A percentile compares a stretch with the other conserved stretches of the same genome.
phyloP scores from a whole-genome alignment of 768 basidiomycete species.

The Flagelloscypha sp. region DNA sequence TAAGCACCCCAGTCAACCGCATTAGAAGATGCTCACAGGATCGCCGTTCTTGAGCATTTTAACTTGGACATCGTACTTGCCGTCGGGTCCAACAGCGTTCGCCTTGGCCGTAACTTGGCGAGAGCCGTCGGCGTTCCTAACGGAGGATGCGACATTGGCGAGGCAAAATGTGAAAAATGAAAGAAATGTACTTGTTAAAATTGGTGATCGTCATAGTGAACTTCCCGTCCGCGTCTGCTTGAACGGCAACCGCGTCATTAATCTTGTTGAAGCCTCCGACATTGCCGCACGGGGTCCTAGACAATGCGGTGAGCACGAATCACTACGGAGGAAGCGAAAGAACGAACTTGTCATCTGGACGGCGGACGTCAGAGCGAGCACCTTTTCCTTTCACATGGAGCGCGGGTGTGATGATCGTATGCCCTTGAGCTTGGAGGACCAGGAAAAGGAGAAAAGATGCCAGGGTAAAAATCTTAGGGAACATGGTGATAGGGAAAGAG shows the following conservation, averaged over 20 bases:
- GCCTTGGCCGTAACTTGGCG: conserved; percentile 37
- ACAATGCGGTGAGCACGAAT: too few relatives aligned
- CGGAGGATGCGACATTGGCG: not conserved
- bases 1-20: not conserved
- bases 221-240: conserved; percentile 27
- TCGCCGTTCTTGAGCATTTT: conserved; percentile 39
- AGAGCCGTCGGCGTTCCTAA: conserved; percentile 37
- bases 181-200: conserved; percentile 36
- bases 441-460: too few relatives aligned
- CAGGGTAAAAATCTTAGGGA: too few relatives aligned
- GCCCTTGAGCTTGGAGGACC: conserved; percentile 29
- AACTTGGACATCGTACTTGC: conserved; percentile 26
- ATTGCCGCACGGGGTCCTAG: conserved; percentile 12
- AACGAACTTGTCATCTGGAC: conserved; percentile 18
- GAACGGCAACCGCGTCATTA: conserved; percentile 13
- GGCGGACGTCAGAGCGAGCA: conserved; percentile 25
- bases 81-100: conserved; percentile 32
- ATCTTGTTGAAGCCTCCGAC: conserved; percentile 11
- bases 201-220: conserved; percentile 33
- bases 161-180: not conserved
- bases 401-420: conserved; percentile 34
- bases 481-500: too few relatives aligned
- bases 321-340: too few relatives aligned
- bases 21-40: conserved; percentile 24
- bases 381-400: conserved; percentile 28